Conservation (phyloP, 352 stramenopile genomes). For the Phytopythium mirpurense region DNA sequence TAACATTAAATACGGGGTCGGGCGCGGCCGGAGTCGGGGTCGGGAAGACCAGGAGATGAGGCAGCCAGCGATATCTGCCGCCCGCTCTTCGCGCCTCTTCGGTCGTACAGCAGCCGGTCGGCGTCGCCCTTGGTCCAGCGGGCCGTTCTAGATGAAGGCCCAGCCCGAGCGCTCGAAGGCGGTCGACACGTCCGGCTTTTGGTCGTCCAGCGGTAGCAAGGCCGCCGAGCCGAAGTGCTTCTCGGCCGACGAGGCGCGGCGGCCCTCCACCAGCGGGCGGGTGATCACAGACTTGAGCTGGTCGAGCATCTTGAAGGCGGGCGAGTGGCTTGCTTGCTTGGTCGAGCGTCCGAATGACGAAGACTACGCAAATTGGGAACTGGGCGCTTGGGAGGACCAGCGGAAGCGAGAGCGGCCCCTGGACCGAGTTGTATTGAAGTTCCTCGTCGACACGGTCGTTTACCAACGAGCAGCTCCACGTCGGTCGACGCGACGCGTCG, state of each 20-base stretch:
- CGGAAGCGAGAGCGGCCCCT: too few species aligned
- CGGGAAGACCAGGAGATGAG: not conserved
- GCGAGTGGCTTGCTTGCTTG: constrained; percentile 7
- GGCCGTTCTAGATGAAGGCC: constrained; percentile 56
- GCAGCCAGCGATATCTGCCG: too few species aligned
- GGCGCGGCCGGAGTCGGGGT: not conserved
- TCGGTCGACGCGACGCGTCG: constrained; percentile 8
- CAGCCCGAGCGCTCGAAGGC: constrained; percentile 74
- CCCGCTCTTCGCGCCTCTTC: too few species aligned
- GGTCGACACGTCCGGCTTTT: constrained; percentile 51
- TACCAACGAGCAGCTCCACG: constrained; percentile 6
- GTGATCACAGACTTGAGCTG: constrained; percentile 66
- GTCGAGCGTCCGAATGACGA: constrained; percentile 12
- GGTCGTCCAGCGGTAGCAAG: constrained; percentile 26
- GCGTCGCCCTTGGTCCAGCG: not conserved
- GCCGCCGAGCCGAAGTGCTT: constrained; percentile 27
- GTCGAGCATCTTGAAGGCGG: constrained; percentile 42
- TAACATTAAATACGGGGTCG: constrained; percentile 5
- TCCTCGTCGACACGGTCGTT: too few species aligned
- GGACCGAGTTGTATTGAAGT: too few species aligned
- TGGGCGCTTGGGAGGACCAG: constrained; percentile 11
- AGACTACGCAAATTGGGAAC: constrained; percentile 35
- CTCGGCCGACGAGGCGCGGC: constrained; percentile 19
- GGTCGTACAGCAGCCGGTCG: not conserved
- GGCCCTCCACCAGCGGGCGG: constrained; percentile 22